Evolutionary conservation across 164 flowering plant species (phyloP).

Genomic region (Taxillus chinensis): DNA sequence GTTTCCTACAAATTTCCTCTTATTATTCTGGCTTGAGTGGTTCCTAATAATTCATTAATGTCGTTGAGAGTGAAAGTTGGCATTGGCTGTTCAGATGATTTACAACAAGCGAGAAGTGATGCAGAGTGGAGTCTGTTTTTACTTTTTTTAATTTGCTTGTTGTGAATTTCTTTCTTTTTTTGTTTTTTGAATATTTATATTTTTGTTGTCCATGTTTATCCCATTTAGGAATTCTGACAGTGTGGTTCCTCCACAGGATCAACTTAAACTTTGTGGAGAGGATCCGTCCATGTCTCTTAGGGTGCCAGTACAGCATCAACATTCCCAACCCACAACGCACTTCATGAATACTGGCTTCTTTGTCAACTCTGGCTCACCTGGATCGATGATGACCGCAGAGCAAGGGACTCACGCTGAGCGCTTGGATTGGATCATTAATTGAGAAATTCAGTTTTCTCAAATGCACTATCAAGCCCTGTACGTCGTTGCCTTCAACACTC

Average conservation of each 20-base stretch:
- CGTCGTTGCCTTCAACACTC: slow-evolving; percentile 45
- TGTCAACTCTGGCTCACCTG: slow-evolving; percentile 2
- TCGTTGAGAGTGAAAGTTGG: too few species aligned
- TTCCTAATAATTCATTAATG: too few species aligned
- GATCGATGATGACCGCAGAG: slow-evolving; percentile 10
- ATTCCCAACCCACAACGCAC: slow-evolving; percentile 8
- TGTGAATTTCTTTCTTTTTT: too few species aligned
- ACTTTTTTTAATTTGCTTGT: too few species aligned
- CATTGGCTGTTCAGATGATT: too few species aligned
- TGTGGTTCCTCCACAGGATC: slow-evolving; percentile 18
- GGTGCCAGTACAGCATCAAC: slow-evolving; percentile 13
- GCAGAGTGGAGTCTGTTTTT: too few species aligned
- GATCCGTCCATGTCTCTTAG: slow-evolving; percentile 20
- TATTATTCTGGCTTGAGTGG: too few species aligned
- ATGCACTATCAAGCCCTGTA: slow-evolving; percentile 55
- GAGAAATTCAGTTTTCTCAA: slow-evolving; percentile 51
- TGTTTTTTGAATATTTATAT: too few species aligned
- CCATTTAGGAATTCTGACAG: too few species aligned
- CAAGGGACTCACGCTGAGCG: slow-evolving; percentile 18
- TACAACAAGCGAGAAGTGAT: too few species aligned
- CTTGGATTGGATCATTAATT: slow-evolving; percentile 17
- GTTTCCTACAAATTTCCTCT: too few species aligned
- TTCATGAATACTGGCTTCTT: slow-evolving; percentile 8
- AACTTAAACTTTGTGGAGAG: slow-evolving; percentile 22
- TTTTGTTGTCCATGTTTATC: too few species aligned